A percentile compares a stretch with the other conserved stretches of the same genome.
Evolutionary conservation across 768 basidiomycete genomes (phyloP).

Genomic region (Cystofilobasidium macerans): DNA sequence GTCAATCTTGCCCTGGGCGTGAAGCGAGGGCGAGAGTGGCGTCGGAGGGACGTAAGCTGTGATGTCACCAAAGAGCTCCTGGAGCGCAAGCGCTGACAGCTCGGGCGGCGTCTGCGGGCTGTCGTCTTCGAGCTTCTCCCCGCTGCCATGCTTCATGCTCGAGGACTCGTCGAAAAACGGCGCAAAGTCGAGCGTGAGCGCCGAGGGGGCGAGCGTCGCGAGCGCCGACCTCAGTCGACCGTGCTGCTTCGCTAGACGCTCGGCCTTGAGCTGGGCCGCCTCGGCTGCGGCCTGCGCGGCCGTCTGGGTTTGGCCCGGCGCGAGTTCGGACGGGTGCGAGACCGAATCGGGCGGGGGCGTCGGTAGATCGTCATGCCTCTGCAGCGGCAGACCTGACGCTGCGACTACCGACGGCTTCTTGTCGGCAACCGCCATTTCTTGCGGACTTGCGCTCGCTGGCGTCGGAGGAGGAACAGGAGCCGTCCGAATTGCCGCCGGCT

Average conservation of each 20-base stretch:
- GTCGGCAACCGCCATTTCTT: too few species aligned
- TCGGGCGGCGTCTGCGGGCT: conserved; percentile 31
- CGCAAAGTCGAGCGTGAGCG: background rate
- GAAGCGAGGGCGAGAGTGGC: conserved; percentile 4
- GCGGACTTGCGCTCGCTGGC: background rate
- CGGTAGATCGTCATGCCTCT: background rate
- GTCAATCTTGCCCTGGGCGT: conserved; percentile 47
- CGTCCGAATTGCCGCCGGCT: too few species aligned
- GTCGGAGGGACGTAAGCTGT: conserved; percentile 11
- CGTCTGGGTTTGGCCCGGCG: background rate
- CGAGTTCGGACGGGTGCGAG: background rate
- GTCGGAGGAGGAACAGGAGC: background rate
- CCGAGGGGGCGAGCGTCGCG: background rate
- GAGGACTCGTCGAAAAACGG: background rate
- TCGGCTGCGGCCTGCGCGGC: background rate
- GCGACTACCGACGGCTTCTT: too few species aligned
- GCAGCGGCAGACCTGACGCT: background rate
- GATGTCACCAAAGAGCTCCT: conserved; percentile 23
- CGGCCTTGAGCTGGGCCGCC: background rate
- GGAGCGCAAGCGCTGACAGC: background rate
- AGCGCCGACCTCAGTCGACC: background rate
- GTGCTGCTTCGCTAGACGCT: background rate
- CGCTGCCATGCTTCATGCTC: background rate
- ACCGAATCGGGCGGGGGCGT: background rate
- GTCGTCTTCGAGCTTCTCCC: conserved; percentile 10